These are phyloP conservation scores for Grosmannia huntii DNA, from an alignment of 2,329 filamentous ascomycete species.

Conservation along the genomic window DNA sequence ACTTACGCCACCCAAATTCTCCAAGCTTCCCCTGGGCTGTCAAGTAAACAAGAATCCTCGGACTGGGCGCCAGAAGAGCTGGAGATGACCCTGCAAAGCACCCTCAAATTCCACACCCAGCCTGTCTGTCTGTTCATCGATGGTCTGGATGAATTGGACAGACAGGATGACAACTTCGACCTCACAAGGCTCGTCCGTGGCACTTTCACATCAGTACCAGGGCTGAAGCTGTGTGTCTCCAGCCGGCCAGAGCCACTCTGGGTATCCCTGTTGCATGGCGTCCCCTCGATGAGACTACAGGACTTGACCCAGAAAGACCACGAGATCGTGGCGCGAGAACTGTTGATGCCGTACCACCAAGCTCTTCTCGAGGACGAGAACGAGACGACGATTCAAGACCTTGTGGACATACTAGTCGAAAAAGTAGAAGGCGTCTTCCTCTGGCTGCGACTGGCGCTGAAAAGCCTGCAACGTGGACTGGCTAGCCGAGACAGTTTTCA, in stretches of 20 bases:
- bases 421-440: not conserved
- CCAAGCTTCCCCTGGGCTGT: not conserved
- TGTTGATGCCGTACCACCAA: not conserved
- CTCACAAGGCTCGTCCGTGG: not conserved
- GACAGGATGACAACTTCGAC: not conserved
- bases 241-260: not conserved
- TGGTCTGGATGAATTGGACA: not conserved
- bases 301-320: not conserved
- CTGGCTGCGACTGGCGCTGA: not conserved
- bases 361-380: not conserved
- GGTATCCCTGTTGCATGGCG: not conserved
- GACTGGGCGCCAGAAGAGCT: not conserved
- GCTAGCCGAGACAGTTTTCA: not conserved
- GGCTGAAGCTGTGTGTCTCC: not conserved
- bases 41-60: not conserved
- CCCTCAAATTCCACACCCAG: not conserved
- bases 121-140: not conserved
- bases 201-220: not conserved
- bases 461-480: not conserved
- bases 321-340: not conserved
- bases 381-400: not conserved
- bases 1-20: not conserved
- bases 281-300: not conserved
- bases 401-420: not conserved
- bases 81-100: not conserved